Conservation (phyloP, 148 eudicot genomes). For the Tetragonia tetragonoides region DNA sequence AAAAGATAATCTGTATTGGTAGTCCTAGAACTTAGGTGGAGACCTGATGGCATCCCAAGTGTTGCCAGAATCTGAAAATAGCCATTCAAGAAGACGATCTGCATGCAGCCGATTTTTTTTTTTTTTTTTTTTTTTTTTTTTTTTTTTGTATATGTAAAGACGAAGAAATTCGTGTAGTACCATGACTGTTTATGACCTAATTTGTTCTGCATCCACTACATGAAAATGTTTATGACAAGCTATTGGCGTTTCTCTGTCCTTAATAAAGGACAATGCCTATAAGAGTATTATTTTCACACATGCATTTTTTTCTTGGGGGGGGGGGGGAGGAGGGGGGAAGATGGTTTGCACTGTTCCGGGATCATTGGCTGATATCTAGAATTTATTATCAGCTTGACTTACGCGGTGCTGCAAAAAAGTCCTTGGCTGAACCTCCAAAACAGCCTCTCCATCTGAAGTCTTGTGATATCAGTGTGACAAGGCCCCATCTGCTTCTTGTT, state of each 20-base stretch:
- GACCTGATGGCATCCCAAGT: not conserved
- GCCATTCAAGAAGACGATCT: not conserved
- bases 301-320: not conserved
- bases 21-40: too few species aligned
- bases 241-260: not conserved
- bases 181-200: not conserved
- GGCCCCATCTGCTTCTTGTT: constrained; percentile 94
- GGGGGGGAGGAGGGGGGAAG: not conserved
- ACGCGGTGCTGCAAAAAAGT: constrained; percentile 81
- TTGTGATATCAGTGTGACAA: constrained; percentile 75
- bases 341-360: constrained; percentile 7
- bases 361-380: constrained; percentile 33
- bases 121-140: too few species aligned
- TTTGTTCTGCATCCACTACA: not conserved
- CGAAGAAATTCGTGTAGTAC: too few species aligned
- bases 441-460: constrained; percentile 73
- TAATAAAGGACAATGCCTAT: too few species aligned
- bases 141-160: too few species aligned
- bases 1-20: too few species aligned
- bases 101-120: too few species aligned
- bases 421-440: constrained; percentile 87
- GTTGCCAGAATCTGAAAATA: not conserved
- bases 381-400: constrained; percentile 80
- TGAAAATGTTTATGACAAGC: not conserved
- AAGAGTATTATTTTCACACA: not conserved